phyloP scores from a whole-genome alignment of 2,329 filamentous ascomycete genomes.

The Sordariomycetes sp. region DNA sequence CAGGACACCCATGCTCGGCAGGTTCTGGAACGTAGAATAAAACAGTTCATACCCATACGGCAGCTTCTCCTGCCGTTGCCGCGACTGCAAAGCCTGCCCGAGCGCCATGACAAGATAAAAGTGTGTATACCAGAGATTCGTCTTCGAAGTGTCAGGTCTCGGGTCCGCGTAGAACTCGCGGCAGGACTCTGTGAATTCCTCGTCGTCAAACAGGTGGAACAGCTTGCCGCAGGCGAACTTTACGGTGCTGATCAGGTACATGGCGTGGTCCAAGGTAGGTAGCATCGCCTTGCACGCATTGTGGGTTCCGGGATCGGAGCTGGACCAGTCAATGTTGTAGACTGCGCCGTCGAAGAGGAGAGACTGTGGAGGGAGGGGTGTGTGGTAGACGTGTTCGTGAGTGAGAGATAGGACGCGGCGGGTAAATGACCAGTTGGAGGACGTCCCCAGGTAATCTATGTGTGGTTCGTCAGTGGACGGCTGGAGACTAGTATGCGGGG shows the following conservation, averaged over 20 bases:
- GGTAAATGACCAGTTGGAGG: constrained; percentile 42
- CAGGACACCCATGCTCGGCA: constrained; percentile 26
- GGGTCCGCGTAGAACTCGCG: constrained; percentile 15
- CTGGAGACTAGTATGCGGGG: neutral
- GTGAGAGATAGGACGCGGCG: constrained; percentile 32
- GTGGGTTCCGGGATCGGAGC: constrained; percentile 8
- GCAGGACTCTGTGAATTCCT: constrained; percentile 26
- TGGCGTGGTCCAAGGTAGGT: constrained; percentile 34
- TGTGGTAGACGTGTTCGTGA: constrained; percentile 29
- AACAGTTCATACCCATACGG: constrained; percentile 34
- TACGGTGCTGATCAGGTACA: constrained; percentile 39
- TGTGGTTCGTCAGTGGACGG: neutral
- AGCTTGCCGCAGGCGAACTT: constrained; percentile 42
- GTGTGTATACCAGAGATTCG: constrained; percentile 34
- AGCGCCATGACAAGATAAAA: constrained; percentile 39
- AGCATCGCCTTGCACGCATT: constrained; percentile 12
- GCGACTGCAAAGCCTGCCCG: constrained; percentile 36
- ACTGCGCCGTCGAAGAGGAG: constrained; percentile 35
- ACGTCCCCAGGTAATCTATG: constrained; percentile 37
- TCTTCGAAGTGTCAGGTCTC: constrained; percentile 6
- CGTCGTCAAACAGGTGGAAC: constrained; percentile 40
- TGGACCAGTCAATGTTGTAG: constrained; percentile 38
- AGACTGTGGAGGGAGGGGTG: constrained; percentile 24
- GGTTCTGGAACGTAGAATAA: constrained; percentile 25
- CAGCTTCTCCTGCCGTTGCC: constrained; percentile 16